Base-by-base conservation (phyloP, 2,329 filamentous ascomycete species). In the Westerdykella ornata region DNA sequence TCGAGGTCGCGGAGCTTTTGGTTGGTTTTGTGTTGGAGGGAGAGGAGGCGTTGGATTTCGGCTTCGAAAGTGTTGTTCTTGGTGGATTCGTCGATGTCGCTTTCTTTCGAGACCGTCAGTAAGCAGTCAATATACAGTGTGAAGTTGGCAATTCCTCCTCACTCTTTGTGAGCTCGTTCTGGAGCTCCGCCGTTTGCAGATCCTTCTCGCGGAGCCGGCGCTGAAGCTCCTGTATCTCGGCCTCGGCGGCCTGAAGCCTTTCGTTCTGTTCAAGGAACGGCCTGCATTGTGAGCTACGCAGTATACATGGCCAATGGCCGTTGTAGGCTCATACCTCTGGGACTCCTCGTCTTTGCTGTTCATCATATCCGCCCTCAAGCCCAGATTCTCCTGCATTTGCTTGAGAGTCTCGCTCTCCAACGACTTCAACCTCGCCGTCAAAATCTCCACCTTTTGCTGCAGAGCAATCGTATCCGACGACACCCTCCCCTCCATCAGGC, bases 321-420 rank as follows among this genome's bases (percentile, higher is more conserved):
- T 6, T 13, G 5, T 30, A 5, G 9, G 8, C 7, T 34, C 48
- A 14, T 48, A 56, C 49, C 61, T 61, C 41, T 66, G 55, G 31
- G 51, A 62, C 15, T 59, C 54, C 32, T 65, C 60, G 35, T 67
- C 58, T 40, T 60, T 59, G 36, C 53, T 54, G 8, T 56, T 49
- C 54, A 64, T 62, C 39, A 68, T 54, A 18, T 68, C 62, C 4
- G 64, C 62, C 32, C 60, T 55, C 15, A 67, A 42, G 1, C 63
- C 64, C 8, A 66, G 41, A 38, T 67, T 67, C 40, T 70, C 67
- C 37, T 67, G 63, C 53, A 67, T 63, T 19, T 67, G 61, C 47
- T 68, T 66, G 20, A 70, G 57, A 17, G 66, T 68, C 40, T 68
- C 63, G 13, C 55, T 49, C 43, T 70, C 66, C 5, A 69, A 49